phyloP scores from a whole-genome alignment of 208 protist species.

The Wallacemonas collosoma region DNA sequence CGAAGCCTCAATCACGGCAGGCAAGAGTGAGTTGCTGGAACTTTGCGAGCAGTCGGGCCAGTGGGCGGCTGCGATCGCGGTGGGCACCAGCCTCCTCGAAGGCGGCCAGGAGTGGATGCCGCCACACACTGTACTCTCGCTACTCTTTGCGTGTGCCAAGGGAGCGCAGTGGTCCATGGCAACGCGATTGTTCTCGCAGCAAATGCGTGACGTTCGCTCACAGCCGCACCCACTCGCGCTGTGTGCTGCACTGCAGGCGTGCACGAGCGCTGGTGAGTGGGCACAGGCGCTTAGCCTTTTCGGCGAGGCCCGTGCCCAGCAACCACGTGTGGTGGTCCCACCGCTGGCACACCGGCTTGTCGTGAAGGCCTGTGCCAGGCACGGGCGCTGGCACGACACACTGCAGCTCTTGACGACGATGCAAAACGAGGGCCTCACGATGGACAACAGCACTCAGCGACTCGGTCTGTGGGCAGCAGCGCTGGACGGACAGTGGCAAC shows the following conservation, averaged over 20 bases:
- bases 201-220: slow-evolving; percentile 56
- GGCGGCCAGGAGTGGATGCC: slow-evolving; percentile 43
- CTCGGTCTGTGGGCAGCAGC: slow-evolving; percentile 74
- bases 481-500: slow-evolving; percentile 66
- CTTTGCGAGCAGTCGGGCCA: slow-evolving; percentile 82
- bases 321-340: slow-evolving; percentile 72
- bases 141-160: slow-evolving; percentile 69
- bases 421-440: slow-evolving; percentile 62
- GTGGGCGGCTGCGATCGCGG: slow-evolving; percentile 71
- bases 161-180: slow-evolving; percentile 65
- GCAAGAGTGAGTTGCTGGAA: slow-evolving; percentile 74
- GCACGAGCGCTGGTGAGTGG: slow-evolving; percentile 56
- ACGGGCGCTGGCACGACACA: slow-evolving; percentile 50
- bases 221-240: slow-evolving; percentile 66
- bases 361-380: slow-evolving; percentile 58
- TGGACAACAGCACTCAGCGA: slow-evolving; percentile 77
- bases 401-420: slow-evolving; percentile 56
- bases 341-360: slow-evolving; percentile 73
- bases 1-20: slow-evolving; percentile 70
- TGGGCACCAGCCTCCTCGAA: slow-evolving; percentile 59
- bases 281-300: slow-evolving; percentile 44
- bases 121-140: slow-evolving; percentile 52
- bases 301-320: slow-evolving; percentile 38
- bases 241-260: slow-evolving; percentile 76
- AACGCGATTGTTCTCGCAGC: slow-evolving; percentile 38